Percentiles rank a stretch among this genome's conserved stretches.
phyloP scores from a whole-genome alignment of 1,284 basidiomycete genomes.

The Ganoderma sp. region DNA sequence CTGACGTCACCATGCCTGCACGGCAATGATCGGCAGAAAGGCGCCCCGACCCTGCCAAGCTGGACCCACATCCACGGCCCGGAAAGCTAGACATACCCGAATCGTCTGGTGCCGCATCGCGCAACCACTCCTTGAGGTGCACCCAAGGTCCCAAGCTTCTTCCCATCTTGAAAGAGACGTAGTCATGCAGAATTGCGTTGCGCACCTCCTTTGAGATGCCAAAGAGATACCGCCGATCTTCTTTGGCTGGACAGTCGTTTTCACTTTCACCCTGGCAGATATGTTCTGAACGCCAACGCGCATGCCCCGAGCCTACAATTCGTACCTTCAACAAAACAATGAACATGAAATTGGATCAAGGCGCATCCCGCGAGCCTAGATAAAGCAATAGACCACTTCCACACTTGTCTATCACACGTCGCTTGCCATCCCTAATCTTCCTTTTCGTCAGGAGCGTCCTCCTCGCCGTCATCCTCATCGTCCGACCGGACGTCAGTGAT shows the following conservation, averaged over 20 bases:
- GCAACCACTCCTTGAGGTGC: too few relatives aligned
- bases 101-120: too few relatives aligned
- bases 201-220: too few relatives aligned
- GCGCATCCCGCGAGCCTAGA: not conserved
- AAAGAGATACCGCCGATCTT: not conserved
- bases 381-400: not conserved
- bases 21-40: not conserved
- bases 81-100: too few relatives aligned
- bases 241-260: not conserved
- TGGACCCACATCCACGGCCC: too few relatives aligned
- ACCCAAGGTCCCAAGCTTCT: too few relatives aligned
- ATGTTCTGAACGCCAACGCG: not conserved
- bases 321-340: not conserved
- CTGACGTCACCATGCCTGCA: not conserved
- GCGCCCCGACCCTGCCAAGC: too few relatives aligned
- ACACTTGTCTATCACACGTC: not conserved
- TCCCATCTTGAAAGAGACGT: too few relatives aligned
- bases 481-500: conserved; percentile 65
- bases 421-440: conserved; percentile 40
- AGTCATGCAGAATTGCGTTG: too few relatives aligned
- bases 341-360: not conserved
- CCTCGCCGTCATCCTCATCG: conserved; percentile 65
- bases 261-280: not conserved
- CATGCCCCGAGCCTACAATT: not conserved
- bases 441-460: conserved; percentile 42